Conservation (phyloP, 2,329 filamentous ascomycete species). For the Xylaria sp. region DNA sequence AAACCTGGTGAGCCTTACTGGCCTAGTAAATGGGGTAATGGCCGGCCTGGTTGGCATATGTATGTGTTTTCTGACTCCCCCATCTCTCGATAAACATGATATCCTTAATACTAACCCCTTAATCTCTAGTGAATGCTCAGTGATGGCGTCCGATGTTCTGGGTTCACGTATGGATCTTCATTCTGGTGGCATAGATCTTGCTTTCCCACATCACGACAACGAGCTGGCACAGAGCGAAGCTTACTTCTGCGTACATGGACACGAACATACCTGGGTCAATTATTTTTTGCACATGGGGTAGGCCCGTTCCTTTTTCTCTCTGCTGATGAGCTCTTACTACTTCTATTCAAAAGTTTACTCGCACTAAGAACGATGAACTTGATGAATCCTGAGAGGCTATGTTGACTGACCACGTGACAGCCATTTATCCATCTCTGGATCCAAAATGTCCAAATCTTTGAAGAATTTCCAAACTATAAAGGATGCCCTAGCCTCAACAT, state of each 20-base stretch:
- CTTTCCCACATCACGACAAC: slow-evolving; percentile 93
- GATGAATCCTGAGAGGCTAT: neutral
- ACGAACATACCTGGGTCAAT: slow-evolving; percentile 84
- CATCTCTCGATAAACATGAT: neutral
- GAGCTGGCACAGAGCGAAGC: slow-evolving; percentile 82
- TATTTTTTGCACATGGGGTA: slow-evolving; percentile 94
- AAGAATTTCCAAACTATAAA: slow-evolving; percentile 97
- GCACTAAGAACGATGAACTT: neutral
- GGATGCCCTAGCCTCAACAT: slow-evolving; percentile 76
- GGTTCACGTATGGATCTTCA: slow-evolving; percentile 91
- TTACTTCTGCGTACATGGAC: slow-evolving; percentile 66
- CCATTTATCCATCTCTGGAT: slow-evolving; percentile 87
- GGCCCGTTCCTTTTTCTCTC: neutral
- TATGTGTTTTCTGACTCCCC: slow-evolving; percentile 23
- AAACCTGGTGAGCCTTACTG: slow-evolving; percentile 93
- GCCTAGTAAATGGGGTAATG: slow-evolving; percentile 87
- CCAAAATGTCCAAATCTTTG: slow-evolving; percentile 95
- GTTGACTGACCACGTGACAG: slow-evolving; percentile 14
- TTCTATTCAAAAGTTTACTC: neutral
- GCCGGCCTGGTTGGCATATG: slow-evolving; percentile 95
- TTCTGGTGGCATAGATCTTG: slow-evolving; percentile 90
- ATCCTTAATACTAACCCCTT: slow-evolving; percentile 17
- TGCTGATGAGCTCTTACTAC: neutral
- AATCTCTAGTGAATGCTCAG: slow-evolving; percentile 36
- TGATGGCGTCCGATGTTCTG: slow-evolving; percentile 89